phyloP scores from a whole-genome alignment of 352 stramenopile genomes.

The Phytophthora sp. region DNA sequence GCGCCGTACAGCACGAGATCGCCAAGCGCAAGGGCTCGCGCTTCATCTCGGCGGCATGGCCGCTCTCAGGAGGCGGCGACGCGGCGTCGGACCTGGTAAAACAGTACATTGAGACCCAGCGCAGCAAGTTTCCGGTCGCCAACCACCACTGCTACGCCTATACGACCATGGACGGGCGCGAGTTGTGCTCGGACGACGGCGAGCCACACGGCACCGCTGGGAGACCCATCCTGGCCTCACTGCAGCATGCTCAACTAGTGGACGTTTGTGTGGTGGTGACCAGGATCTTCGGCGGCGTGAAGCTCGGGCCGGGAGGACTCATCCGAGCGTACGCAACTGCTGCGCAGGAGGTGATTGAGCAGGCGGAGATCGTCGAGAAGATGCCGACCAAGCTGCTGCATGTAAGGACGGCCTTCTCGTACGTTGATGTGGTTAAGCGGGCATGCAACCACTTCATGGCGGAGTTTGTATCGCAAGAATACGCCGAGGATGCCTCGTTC shows the following conservation, averaged over 20 bases:
- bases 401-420: slow-evolving; percentile 40
- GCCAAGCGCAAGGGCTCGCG: slow-evolving; percentile 84
- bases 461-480: slow-evolving; percentile 52
- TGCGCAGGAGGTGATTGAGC: slow-evolving; percentile 60
- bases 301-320: slow-evolving; percentile 73
- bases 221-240: slow-evolving; percentile 61
- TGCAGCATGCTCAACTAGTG: slow-evolving; percentile 67
- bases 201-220: slow-evolving; percentile 79
- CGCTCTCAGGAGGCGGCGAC: slow-evolving; percentile 37
- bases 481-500: slow-evolving; percentile 43
- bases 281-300: slow-evolving; percentile 75
- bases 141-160: slow-evolving; percentile 83
- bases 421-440: slow-evolving; percentile 54
- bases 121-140: slow-evolving; percentile 54
- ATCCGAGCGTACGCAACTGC: slow-evolving; percentile 74
- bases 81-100: slow-evolving; percentile 48
- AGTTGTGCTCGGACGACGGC: slow-evolving; percentile 76
- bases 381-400: slow-evolving; percentile 49
- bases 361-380: slow-evolving; percentile 58
- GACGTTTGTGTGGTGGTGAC: slow-evolving; percentile 80
- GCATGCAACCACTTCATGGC: slow-evolving; percentile 47
- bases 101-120: slow-evolving; percentile 51
- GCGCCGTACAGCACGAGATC: slow-evolving; percentile 72
- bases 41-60: slow-evolving; percentile 77
- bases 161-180: slow-evolving; percentile 55